phyloP scores from a whole-genome alignment of 108 stramenopile genomes.

The Ochromonas danica region DNA sequence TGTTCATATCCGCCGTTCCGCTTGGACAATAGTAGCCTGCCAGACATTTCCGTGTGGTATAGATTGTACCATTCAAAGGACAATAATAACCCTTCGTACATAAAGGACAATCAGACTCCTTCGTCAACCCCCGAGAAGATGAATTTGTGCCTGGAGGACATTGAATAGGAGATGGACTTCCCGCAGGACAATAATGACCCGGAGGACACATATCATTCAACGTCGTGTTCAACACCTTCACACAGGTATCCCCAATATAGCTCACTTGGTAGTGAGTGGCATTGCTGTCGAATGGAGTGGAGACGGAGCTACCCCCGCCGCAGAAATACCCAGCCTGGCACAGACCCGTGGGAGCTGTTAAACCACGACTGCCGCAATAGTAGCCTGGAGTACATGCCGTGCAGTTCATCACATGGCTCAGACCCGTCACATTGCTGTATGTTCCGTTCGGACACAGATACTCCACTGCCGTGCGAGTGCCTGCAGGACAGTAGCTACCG shows the following conservation, averaged over 20 bases:
- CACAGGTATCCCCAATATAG: slow-evolving; percentile 49
- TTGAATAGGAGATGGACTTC: not conserved
- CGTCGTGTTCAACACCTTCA: slow-evolving; percentile 43
- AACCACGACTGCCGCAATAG: slow-evolving; percentile 23
- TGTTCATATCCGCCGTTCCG: slow-evolving; percentile 35
- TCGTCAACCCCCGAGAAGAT: not conserved
- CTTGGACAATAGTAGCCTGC: not conserved
- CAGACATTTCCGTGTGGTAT: slow-evolving; percentile 25
- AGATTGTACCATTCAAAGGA: not conserved
- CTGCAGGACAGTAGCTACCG: slow-evolving; percentile 41
- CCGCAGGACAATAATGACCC: slow-evolving; percentile 55
- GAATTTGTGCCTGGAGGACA: slow-evolving; percentile 46
- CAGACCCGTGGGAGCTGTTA: slow-evolving; percentile 12
- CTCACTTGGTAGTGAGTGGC: not conserved
- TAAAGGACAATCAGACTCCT: not conserved
- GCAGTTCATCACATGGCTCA: slow-evolving; percentile 40
- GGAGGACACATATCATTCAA: slow-evolving; percentile 49
- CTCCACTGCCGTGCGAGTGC: slow-evolving; percentile 42
- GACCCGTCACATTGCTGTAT: not conserved
- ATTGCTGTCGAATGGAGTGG: not conserved
- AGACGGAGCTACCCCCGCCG: slow-evolving; percentile 7
- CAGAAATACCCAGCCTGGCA: slow-evolving; percentile 47
- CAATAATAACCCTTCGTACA: slow-evolving; percentile 3
- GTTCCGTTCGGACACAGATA: slow-evolving; percentile 40
- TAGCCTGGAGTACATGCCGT: slow-evolving; percentile 41